These are phyloP conservation scores for Crithidia brevicula DNA, from an alignment of 208 protist species.

Conservation along the genomic window DNA sequence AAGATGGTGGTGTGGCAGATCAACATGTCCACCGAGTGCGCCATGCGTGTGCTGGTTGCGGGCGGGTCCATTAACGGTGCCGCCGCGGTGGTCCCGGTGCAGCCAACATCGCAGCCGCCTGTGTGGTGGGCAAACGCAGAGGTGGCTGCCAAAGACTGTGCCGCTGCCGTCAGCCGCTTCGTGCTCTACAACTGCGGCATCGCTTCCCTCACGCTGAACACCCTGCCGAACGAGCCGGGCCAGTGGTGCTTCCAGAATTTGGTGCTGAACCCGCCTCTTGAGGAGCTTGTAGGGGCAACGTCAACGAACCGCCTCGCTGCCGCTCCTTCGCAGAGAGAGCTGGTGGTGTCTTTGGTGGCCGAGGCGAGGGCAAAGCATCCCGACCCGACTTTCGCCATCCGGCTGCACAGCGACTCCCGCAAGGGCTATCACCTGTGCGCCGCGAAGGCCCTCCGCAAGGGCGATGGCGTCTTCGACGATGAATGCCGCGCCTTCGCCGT, in stretches of 20 bases:
- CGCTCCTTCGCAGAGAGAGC: background rate
- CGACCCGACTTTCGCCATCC: slow-evolving; percentile 33
- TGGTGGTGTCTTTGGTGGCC: slow-evolving; percentile 19
- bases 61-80: slow-evolving; percentile 31
- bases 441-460: slow-evolving; percentile 42
- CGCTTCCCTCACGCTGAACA: slow-evolving; percentile 31
- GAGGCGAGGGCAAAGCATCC: slow-evolving; percentile 27
- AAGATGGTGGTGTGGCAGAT: slow-evolving; percentile 58
- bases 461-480: slow-evolving; percentile 78
- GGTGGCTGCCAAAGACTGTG: slow-evolving; percentile 19
- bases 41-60: slow-evolving; percentile 19
- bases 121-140: slow-evolving; percentile 11
- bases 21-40: slow-evolving; percentile 5
- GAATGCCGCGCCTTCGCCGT: slow-evolving; percentile 77
- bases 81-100: slow-evolving; percentile 20
- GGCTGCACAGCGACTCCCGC: slow-evolving; percentile 43
- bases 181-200: slow-evolving; percentile 39
- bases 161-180: slow-evolving; percentile 24
- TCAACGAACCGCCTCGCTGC: background rate
- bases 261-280: slow-evolving; percentile 16
- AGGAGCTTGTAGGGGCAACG: background rate
- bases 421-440: slow-evolving; percentile 77
- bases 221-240: slow-evolving; percentile 29
- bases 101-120: slow-evolving; percentile 8
- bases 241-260: slow-evolving; percentile 53